phyloP scores from a whole-genome alignment of 2,329 filamentous ascomycete genomes.

The Endoconidiophora polonica region DNA sequence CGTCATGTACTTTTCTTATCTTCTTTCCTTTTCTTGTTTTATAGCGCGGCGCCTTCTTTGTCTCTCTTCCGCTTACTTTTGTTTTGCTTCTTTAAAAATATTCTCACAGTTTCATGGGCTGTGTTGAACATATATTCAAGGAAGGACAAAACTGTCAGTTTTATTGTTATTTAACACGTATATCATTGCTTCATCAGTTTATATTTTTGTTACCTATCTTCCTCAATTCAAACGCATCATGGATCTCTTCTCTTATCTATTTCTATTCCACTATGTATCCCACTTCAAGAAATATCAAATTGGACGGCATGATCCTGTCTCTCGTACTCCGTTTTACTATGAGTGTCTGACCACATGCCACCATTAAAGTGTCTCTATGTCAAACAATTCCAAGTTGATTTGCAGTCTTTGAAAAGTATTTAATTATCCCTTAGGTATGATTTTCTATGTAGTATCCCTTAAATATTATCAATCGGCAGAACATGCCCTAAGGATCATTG shows the following conservation, averaged over 20 bases:
- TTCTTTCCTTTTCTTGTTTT: constrained; percentile 1
- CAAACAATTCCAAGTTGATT: no score
- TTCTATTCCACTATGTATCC: no score
- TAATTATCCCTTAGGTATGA: no score
- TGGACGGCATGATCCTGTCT: no score
- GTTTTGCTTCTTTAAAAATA: background rate
- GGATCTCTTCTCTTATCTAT: background rate
- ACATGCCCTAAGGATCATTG: background rate
- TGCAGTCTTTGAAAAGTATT: no score
- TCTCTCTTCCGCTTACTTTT: background rate
- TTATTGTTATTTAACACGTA: background rate
- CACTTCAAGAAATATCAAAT: no score
- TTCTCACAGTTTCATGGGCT: background rate
- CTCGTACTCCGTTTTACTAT: no score
- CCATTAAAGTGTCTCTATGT: no score
- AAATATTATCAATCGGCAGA: no score
- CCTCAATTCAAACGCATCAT: background rate
- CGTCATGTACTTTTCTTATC: background rate
- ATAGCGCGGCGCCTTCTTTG: constrained; percentile 2
- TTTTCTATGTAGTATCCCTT: no score
- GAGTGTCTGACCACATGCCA: no score
- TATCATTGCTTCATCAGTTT: background rate
- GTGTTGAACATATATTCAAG: background rate
- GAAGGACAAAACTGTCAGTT: background rate
- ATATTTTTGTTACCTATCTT: background rate